Evolutionary conservation across 2,329 filamentous ascomycete species (phyloP), one percentile per base, ranked within the genome.

Genomic region (Parasarocladium wereldwijsianum): DNA sequence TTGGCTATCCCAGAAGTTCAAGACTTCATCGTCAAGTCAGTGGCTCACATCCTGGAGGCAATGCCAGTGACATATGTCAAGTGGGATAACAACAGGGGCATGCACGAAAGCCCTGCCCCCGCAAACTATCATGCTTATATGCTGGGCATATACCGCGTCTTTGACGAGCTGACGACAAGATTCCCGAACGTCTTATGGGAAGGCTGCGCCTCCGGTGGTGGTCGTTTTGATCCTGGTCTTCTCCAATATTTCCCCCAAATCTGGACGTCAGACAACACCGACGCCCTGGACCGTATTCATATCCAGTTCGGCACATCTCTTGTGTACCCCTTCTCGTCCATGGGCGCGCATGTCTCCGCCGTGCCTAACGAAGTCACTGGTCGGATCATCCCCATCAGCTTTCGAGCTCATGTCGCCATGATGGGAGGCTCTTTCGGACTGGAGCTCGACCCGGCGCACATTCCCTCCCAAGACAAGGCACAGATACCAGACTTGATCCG

Each of bases 361-460:
- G 61, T 73, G 0, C 72, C 72, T 2, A 77, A 76, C 38, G 59
- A 63, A 0, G 49, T 68, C 19, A 73, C 69, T 0, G 47, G 55
- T 1, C 66, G 72, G 13, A 65, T 58, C 2, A 64, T 64, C 2
- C 62, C 70, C 0, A 57, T 77, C 9, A 46, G 48, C 2, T 76
- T 77, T 52, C 68, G 73, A 19, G 70, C 66, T 0, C 71, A 76
- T 32, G 72, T 77, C 0, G 73, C 73, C 5, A 70, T 76, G 55
- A 76, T 76, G 72, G 73, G 73, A 32, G 72, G 72, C 2, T 73
- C 68, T 0, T 77, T 77, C 38, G 73, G 73, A 0, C 59, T 77
- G 8, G 72, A 78, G 43, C 58, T 78, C 6, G 60, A 76, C 41
- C 73, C 72, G 0, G 51, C 50, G 0, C 54, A 63, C 6, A 58